Conservation (phyloP, 2,329 filamentous ascomycete genomes). For the Anthostomella pinea region DNA sequence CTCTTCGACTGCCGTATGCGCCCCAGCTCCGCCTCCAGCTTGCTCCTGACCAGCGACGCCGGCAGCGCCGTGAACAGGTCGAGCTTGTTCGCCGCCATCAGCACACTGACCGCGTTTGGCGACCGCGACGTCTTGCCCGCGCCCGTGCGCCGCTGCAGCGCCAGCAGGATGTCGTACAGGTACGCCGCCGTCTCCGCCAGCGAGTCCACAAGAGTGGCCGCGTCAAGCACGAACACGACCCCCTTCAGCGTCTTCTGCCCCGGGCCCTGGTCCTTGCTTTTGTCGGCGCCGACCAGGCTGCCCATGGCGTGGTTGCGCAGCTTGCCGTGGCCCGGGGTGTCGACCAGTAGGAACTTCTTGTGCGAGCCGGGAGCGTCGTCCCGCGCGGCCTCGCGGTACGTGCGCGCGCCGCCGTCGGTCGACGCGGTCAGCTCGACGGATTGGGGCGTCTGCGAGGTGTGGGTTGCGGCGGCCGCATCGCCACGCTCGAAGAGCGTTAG, state of each 20-base stretch:
- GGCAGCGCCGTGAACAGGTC: slow-evolving; percentile 94
- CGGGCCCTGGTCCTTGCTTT: background rate
- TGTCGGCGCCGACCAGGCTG: slow-evolving; percentile 36
- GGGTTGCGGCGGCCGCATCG: slow-evolving; percentile 43
- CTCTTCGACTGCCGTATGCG: slow-evolving; percentile 73
- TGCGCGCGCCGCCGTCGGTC: slow-evolving; percentile 40
- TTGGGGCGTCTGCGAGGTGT: slow-evolving; percentile 52
- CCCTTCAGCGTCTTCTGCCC: slow-evolving; percentile 39
- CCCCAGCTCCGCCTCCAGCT: slow-evolving; percentile 77
- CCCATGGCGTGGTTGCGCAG: slow-evolving; percentile 69
- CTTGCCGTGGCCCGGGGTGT: slow-evolving; percentile 96
- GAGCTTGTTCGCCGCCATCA: slow-evolving; percentile 91
- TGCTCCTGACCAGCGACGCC: slow-evolving; percentile 67
- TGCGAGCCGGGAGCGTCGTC: slow-evolving; percentile 54
- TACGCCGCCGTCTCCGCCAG: slow-evolving; percentile 77
- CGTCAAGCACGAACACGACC: slow-evolving; percentile 87
- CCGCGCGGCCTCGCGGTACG: slow-evolving; percentile 52
- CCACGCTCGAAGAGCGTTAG: slow-evolving; percentile 69
- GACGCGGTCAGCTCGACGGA: slow-evolving; percentile 55
- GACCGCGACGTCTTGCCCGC: slow-evolving; percentile 54
- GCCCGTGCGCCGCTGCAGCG: slow-evolving; percentile 71
- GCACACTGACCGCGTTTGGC: slow-evolving; percentile 63
- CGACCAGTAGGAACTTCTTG: slow-evolving; percentile 72
- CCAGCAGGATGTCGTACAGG: slow-evolving; percentile 83
- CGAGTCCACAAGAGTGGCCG: slow-evolving; percentile 61